A percentile compares a stretch with the other conserved stretches of the same genome.
These are phyloP conservation scores for Eimeria praecox DNA, from an alignment of 169 alveolate species.

Conservation along the genomic window DNA sequence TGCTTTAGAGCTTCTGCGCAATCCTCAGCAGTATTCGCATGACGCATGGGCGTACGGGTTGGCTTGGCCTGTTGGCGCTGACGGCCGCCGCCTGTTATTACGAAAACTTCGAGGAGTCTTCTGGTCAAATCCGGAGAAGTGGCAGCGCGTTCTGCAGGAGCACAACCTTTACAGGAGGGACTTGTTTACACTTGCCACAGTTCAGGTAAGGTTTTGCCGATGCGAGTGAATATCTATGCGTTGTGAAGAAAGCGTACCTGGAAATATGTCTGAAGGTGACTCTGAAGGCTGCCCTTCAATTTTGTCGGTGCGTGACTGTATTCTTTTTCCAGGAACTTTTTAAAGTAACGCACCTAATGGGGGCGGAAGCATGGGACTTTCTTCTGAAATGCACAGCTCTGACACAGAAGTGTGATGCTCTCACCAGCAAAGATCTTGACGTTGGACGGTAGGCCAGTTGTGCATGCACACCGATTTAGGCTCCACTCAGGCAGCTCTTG, in stretches of 20 bases:
- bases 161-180: conserved; percentile 79
- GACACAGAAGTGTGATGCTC: conserved; percentile 83
- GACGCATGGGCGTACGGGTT: conserved; percentile 80
- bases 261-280: neutral
- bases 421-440: conserved; percentile 77
- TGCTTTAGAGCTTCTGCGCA: conserved; percentile 78
- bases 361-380: conserved; percentile 84
- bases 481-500: neutral
- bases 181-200: conserved; percentile 83
- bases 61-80: conserved; percentile 84
- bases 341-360: conserved; percentile 82
- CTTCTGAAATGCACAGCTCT: conserved; percentile 82
- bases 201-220: conserved; percentile 59
- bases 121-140: conserved; percentile 82
- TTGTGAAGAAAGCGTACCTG: neutral
- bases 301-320: neutral
- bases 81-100: conserved; percentile 83
- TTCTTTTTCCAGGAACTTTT: conserved; percentile 64
- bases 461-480: neutral
- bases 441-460: conserved; percentile 52
- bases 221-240: neutral
- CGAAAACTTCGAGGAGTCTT: conserved; percentile 82
- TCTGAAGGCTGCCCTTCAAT: neutral
- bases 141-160: conserved; percentile 81
- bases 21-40: conserved; percentile 80